Percentiles rank a stretch among this genome's conserved stretches.
Conservation (phyloP, 176 grass and related monocot genomes). For the Triticum aestivum region IWGSC_CS_RefSeq_v2.1 NC_057801.1:711877320-711877819, state of each 20-base stretch:
- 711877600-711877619: conserved; percentile 53
- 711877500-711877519: conserved; percentile 46
- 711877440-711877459: conserved; percentile 38
- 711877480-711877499: conserved; percentile 24
- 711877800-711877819: no score
- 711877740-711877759: no score
- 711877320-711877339: conserved; percentile 35
- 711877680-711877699: no score
- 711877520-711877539: conserved; percentile 38
- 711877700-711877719: no score
- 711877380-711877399: conserved; percentile 36
- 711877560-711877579: conserved; percentile 52
- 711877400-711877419: conserved; percentile 65
- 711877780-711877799: no score
- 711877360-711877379: conserved; percentile 32
- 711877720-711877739: no score
- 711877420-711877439: conserved; percentile 13
- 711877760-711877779: no score
- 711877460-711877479: conserved; percentile 21
- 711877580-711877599: conserved; percentile 26
- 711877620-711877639: conserved; percentile 20
- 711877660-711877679: background rate
- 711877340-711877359: conserved; percentile 56
- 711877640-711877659: conserved; percentile 15
- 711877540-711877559: conserved; percentile 49